These are phyloP conservation scores for Umbellularia californica DNA, from an alignment of 164 flowering plant genomes.

Conservation along the genomic window DNA sequence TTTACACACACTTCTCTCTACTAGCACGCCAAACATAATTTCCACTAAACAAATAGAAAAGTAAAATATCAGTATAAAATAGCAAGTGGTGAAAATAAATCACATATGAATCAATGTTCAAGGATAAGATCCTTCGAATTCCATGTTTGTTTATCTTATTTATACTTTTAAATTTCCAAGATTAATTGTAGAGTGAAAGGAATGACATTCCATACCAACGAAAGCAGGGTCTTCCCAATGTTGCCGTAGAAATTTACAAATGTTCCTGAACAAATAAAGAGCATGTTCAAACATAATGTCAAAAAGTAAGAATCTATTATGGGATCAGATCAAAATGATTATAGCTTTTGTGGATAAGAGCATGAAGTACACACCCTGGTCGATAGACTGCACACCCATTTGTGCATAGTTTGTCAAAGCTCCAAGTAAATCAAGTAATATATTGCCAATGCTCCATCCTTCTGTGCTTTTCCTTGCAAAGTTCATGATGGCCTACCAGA, in stretches of 20 bases:
- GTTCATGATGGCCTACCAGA: constrained; percentile 68
- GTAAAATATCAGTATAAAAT: too few species aligned
- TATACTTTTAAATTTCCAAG: neutral
- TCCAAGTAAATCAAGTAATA: constrained; percentile 80
- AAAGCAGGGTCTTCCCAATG: constrained; percentile 78
- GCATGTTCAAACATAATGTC: neutral
- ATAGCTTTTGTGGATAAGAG: neutral
- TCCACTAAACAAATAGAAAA: too few species aligned
- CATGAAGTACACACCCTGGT: constrained; percentile 55
- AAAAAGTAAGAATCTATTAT: neutral
- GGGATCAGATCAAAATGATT: neutral
- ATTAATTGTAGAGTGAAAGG: neutral
- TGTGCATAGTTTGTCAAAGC: constrained; percentile 71
- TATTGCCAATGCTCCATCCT: constrained; percentile 93
- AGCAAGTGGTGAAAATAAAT: too few species aligned
- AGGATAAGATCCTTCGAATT: too few species aligned
- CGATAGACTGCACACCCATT: constrained; percentile 86
- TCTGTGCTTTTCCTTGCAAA: constrained; percentile 78
- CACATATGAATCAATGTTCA: too few species aligned
- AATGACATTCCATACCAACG: constrained; percentile 54
- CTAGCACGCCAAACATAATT: too few species aligned
- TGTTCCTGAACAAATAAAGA: constrained; percentile 43
- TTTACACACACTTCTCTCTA: too few species aligned
- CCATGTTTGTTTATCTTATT: neutral
- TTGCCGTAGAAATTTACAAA: constrained; percentile 87